Evolutionary conservation across 2,329 filamentous ascomycete genomes (phyloP), one percentile per base, ranked within the genome.

Genomic region (Colletotrichum sojae): DNA sequence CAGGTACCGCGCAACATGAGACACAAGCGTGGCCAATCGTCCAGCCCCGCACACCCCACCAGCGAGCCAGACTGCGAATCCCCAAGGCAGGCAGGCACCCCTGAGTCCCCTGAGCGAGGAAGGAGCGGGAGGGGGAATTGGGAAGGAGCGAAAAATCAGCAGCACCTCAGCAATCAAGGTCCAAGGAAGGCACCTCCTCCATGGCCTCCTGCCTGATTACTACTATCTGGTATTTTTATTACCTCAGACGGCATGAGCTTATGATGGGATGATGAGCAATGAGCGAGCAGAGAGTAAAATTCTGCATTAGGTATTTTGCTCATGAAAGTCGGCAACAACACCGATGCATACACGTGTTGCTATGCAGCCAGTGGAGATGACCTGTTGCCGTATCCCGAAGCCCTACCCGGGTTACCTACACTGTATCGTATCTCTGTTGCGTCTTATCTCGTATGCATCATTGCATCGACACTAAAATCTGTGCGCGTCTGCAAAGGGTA

Each of bases 1-100:
- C 70, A 71, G 70, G 70, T 71, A 71, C 70, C 58, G 70, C 58
- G 55, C 25, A 60, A 70, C 49, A 57, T 71, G 70, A 71, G 63
- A 70, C 70, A 63, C 53, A 58, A 58, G 53, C 64, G 43, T 20
- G 55, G 46, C 70, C 70, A 71, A 71, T 70, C 58, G 46, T 25
- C 22, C 12, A 4, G 53, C 43, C 25, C 66, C 62, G 60, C 15
- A 16, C 2, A 4, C 9, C 16, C 61, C 48, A 55, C 61, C 18
- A 40, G 12, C 39, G 51, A 22, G 62, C 48, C 46, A 22, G 46
- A 45, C 60, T 58, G 62, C 49, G 36, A 40, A 52, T 46, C 27
- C 43, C 52, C 27, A 70, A 67, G 58, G 54, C 52, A 67, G 58
- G 54, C 52, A 40, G 67, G 16, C 59, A 40, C 57, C 66, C 66